Evolutionary conservation across 1,284 basidiomycete species (phyloP).

Genomic region (Cronartium ribicola): DNA sequence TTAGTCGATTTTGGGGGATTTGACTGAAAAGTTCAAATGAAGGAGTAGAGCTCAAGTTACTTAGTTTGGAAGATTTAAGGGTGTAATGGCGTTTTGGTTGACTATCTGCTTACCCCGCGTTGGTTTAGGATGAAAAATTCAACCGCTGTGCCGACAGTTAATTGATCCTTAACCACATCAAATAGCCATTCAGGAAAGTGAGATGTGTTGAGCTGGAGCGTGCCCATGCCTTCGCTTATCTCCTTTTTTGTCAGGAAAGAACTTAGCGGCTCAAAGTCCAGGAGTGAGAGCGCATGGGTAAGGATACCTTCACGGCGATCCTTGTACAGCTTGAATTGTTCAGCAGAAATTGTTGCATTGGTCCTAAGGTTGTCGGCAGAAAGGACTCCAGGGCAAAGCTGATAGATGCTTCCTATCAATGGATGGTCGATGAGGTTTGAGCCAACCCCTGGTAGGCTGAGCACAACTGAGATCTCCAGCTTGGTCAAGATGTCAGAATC

Average conservation of each 20-base stretch:
- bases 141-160: constrained; percentile 10
- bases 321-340: constrained; percentile 17
- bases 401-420: constrained; percentile 7
- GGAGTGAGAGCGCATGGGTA: constrained; percentile 13
- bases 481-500: constrained; percentile 39
- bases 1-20: constrained; percentile 4
- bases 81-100: too few relatives aligned
- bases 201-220: constrained; percentile 13
- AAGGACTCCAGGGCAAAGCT: constrained; percentile 13
- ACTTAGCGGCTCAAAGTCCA: constrained; percentile 24
- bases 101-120: constrained; percentile 17
- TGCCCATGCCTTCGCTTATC: constrained; percentile 17
- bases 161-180: neutral
- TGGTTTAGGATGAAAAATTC: constrained; percentile 26
- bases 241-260: constrained; percentile 14
- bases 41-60: neutral
- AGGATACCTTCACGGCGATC: neutral
- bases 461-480: constrained; percentile 41
- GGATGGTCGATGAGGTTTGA: constrained; percentile 45
- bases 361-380: constrained; percentile 30
- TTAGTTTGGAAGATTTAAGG: neutral
- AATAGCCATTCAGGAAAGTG: constrained; percentile 9
- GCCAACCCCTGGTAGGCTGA: constrained; percentile 45
- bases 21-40: neutral
- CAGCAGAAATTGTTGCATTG: constrained; percentile 21